Evolutionary conservation across 768 basidiomycete genomes (phyloP), one percentile per base, ranked within the genome.

Genomic region (Auriculariales sp.): DNA sequence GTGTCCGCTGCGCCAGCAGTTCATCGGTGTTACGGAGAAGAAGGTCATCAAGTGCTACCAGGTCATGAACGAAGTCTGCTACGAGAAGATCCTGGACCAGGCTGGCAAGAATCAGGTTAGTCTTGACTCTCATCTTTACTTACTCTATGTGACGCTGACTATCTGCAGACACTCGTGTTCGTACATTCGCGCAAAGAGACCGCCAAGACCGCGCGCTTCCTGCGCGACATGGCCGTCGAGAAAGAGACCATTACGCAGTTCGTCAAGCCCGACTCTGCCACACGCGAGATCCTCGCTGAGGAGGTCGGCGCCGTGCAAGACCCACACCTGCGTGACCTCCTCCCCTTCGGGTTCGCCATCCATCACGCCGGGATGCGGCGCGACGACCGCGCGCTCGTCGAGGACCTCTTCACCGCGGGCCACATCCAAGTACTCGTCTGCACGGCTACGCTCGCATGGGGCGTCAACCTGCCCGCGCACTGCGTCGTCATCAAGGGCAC

Each of bases 401-500:
- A 99, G 63, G 94, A 93, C 53, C 73, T 98, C 9, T 99, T 99
- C 62, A 79, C 79, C 9, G 89, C 94, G 46, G 89, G 92, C 0
- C 81, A 87, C 22, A 73, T 99, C 28, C 92, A 94, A 61, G 93
- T 98, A 0, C 72, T 99, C 24, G 90, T 95, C 36, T 95, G 90
- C 62, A 99, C 95, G 0, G 95, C 95, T 3, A 98, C 94, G 2
- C 81, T 99, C 31, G 95, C 95, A 1, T 99, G 95, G 95, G 95
- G 94, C 69, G 94, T 99, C 66, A 99, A 99, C 61, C 69, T 98
- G 0, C 95, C 95, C 3, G 94, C 93, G 1, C 95, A 98, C 55
- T 85, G 90, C 6, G 94, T 97, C 66, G 91, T 98, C 68, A 97
- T 99, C 73, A 99, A 98, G 63, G 95, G 95, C n/a, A 98, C 95